phyloP scores from a whole-genome alignment of 192 early-diverging fungal species.

The Coemansia sp. region DNA sequence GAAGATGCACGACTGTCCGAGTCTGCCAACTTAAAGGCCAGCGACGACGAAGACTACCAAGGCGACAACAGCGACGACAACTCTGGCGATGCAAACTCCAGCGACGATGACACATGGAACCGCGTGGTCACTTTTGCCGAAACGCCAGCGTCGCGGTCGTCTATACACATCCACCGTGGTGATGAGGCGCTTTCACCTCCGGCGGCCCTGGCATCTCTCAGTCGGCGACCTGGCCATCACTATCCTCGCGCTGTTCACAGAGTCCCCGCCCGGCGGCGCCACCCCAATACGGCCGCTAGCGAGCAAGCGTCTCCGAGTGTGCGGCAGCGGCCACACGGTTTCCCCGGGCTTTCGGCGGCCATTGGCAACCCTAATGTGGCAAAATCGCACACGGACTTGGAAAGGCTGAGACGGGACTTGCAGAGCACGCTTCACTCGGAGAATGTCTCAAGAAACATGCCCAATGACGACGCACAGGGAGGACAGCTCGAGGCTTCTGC shows the following conservation, averaged over 20 bases:
- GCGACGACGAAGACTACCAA: conserved; percentile 17
- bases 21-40: background rate
- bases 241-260: conserved; percentile 2
- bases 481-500: background rate
- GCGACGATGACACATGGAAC: conserved; percentile 23
- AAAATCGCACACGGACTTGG: conserved; percentile 18
- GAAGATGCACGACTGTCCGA: background rate
- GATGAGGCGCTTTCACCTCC: background rate
- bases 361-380: conserved; percentile 2
- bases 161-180: background rate
- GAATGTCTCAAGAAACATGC: conserved; percentile 1
- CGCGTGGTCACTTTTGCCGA: conserved; percentile 48
- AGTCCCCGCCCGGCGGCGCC: background rate
- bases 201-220: background rate
- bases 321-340: background rate
- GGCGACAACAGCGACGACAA: conserved; percentile 17
- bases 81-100: conserved; percentile 1
- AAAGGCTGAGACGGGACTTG: conserved; percentile 13
- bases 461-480: background rate
- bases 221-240: background rate
- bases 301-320: background rate
- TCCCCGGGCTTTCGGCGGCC: background rate
- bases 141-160: conserved; percentile 8
- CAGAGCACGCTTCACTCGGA: conserved; percentile 6
- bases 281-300: background rate